Conservation (phyloP, 345 rosid species). For the Trapa bicornis region DNA sequence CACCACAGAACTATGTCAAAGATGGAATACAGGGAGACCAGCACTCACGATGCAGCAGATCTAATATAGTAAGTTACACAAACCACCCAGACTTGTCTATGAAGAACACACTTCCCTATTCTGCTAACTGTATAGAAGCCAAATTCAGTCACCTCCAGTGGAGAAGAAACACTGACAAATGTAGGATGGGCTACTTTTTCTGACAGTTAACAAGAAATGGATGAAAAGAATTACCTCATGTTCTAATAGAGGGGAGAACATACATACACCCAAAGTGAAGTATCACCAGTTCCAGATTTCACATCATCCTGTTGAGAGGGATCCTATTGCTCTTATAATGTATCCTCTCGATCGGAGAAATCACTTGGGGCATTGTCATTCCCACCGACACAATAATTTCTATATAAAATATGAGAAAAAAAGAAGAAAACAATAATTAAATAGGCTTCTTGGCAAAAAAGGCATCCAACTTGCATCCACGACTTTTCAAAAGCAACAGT, state of each 20-base stretch:
- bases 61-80: background rate
- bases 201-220: background rate
- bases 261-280: background rate
- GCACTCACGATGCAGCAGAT: background rate
- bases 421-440: background rate
- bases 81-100: background rate
- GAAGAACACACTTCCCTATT: background rate
- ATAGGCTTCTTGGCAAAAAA: no score
- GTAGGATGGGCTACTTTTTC: background rate
- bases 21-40: background rate
- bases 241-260: background rate
- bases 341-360: constrained; percentile 43
- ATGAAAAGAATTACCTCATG: background rate
- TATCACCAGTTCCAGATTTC: constrained; percentile 8
- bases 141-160: background rate
- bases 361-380: constrained; percentile 80
- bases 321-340: constrained; percentile 37
- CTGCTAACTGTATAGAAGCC: background rate
- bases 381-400: constrained; percentile 82
- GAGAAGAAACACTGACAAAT: background rate
- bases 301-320: constrained; percentile 42
- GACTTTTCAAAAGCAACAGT: background rate
- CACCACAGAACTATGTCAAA: background rate
- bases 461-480: background rate
- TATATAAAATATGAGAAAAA: constrained; percentile 13